Evolutionary conservation across 352 stramenopile genomes (phyloP), one percentile per base, ranked within the genome.

Genomic region (Globisporangium middletonii): DNA sequence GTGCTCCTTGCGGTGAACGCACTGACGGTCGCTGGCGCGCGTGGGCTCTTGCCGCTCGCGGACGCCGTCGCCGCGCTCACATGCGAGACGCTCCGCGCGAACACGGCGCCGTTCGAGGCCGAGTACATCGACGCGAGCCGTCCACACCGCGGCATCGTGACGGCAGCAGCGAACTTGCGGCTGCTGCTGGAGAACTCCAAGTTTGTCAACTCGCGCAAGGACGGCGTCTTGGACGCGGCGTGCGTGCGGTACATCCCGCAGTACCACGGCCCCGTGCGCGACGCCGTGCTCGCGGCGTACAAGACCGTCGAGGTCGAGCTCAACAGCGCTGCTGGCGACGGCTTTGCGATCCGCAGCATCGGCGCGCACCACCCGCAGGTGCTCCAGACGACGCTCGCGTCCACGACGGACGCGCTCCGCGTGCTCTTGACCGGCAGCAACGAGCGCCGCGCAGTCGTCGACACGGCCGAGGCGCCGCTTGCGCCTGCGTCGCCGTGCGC

Each of bases 181-280:
- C 60, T 95, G 26, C 88, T 97, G 73, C 72, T 97, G 35, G 87
- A 96, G 51, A 84, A 79, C 50, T 97, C 89, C 57, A 94, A 92
- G 75, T 79, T 77, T 37, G 62, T 88, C 23, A 93, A 87, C 67
- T 71, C 77, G 42, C 62, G 69, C 53, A 73, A 75, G 50, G 75
- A 79, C 7, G 66, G 48, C 7, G 47, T 26, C 43, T 42, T 63
- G 18, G 71, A 79, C 50, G 58, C 69, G 33, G 69, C 81, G 11
- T 75, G 68, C 27, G 57, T 90, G 41, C 68, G 77, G 45, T 82
- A 71, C 64, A 80, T 93, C 53, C 87, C 87, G 49, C 83, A 96
- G 67, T 89, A 90, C 71, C 85, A 95, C 68, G 85, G 85, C 9
- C 79, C 86, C 8, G 81, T 68, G 37, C 82, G 83, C 33, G 84